Percentiles rank a stretch among this genome's conserved stretches.
phyloP scores from a whole-genome alignment of 805 yeast genomes.

The Ogataea thermomethanolica region DNA sequence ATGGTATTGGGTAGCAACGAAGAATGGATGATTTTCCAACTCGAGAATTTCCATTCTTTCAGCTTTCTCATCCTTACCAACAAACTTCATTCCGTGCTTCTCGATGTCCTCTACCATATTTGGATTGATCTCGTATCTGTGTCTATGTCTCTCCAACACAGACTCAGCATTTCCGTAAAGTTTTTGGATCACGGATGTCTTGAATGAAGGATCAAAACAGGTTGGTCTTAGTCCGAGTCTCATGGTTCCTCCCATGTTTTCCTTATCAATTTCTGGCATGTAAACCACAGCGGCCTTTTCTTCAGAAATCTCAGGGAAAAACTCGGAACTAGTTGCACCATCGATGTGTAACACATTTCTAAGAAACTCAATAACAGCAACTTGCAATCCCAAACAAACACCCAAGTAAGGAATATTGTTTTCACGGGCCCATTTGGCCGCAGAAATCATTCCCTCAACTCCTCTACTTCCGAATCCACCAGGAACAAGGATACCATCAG shows the following conservation, averaged over 20 bases:
- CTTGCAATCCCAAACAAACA: slow-evolving; percentile 94
- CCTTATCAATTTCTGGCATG: slow-evolving; percentile 98
- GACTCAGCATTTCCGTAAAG: slow-evolving; percentile 68
- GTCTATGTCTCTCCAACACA: slow-evolving; percentile 95
- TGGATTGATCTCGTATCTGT: slow-evolving; percentile 96
- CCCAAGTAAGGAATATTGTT: slow-evolving; percentile 92
- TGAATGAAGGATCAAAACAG: slow-evolving; percentile 63
- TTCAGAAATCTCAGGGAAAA: slow-evolving; percentile 59
- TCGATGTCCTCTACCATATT: slow-evolving; percentile 69
- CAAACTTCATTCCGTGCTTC: slow-evolving; percentile 74
- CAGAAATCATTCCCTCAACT: slow-evolving; percentile 96
- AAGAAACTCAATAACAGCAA: slow-evolving; percentile 92
- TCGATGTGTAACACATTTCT: slow-evolving; percentile 70
- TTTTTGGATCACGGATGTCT: slow-evolving; percentile 60
- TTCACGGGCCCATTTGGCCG: slow-evolving; percentile 98
- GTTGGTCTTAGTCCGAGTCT: slow-evolving; percentile 94
- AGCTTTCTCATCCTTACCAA: slow-evolving; percentile 88
- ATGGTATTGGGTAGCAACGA: slow-evolving; percentile 94
- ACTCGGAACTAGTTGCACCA: slow-evolving; percentile 79
- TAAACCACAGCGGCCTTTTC: slow-evolving; percentile 78
- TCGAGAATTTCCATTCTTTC: slow-evolving; percentile 94
- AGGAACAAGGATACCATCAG: slow-evolving; percentile 96
- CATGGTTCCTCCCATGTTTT: slow-evolving; percentile 98
- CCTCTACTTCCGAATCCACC: slow-evolving; percentile 99
- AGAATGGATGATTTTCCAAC: slow-evolving; percentile 82